These are phyloP conservation scores for Leptodontidium sp. DNA, from an alignment of 2,329 filamentous ascomycete species.

Conservation along the genomic window DNA sequence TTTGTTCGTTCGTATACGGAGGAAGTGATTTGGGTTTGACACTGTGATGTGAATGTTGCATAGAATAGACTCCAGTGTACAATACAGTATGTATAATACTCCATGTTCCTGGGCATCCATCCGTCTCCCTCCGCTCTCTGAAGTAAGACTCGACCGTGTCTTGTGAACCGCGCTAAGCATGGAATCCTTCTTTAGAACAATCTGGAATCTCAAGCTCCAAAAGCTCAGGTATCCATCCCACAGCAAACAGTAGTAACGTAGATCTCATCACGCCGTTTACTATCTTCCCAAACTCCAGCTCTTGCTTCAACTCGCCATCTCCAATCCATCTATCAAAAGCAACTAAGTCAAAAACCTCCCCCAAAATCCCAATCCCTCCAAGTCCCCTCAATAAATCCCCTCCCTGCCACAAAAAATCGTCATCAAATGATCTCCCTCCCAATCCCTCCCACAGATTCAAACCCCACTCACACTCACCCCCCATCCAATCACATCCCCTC, in stretches of 20 bases:
- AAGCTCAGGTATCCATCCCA: neutral
- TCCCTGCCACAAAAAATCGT: neutral
- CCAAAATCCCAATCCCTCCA: neutral
- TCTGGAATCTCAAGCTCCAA: neutral
- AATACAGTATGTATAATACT: no score
- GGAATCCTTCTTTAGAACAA: neutral
- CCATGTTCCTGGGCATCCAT: no score
- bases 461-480: neutral
- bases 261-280: neutral
- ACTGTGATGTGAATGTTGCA: no score
- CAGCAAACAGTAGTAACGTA: neutral
- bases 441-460: neutral
- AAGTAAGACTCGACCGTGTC: no score
- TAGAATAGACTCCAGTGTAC: no score
- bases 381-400: neutral
- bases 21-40: no score
- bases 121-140: no score
- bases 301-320: neutral
- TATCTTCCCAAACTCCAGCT: neutral
- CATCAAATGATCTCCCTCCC: conserved; percentile 2
- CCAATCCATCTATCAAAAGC: neutral
- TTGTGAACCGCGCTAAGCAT: no score
- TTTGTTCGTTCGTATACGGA: no score
- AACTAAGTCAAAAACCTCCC: neutral
- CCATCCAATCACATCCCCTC: conserved; percentile 13